A percentile compares a stretch with the other conserved stretches of the same genome.
Conservation (phyloP, 2,329 filamentous ascomycete genomes). For the Triangularia verruculosa region DNA sequence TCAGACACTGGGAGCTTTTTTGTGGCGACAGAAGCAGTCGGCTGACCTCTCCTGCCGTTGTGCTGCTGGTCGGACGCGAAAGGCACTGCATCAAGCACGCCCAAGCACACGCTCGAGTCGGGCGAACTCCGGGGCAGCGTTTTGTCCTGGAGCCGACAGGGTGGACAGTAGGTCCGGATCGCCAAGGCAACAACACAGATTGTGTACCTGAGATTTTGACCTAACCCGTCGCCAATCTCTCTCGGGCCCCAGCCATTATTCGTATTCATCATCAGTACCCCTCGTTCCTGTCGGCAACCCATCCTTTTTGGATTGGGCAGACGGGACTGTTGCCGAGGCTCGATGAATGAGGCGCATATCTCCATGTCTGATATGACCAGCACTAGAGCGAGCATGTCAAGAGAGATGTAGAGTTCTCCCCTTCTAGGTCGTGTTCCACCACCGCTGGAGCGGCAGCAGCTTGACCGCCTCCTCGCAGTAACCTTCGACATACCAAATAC, state of each 20-base stretch:
- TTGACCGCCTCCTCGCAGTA: not conserved
- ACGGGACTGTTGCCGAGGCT: not conserved
- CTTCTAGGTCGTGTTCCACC: not conserved
- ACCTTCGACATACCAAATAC: not conserved
- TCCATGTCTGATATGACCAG: not conserved
- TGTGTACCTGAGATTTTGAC: not conserved
- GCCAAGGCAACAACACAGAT: conserved; percentile 7
- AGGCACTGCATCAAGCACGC: too few species aligned
- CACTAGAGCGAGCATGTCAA: not conserved
- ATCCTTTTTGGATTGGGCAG: not conserved
- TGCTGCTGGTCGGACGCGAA: not conserved
- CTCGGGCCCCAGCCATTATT: not conserved
- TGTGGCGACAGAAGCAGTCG: not conserved
- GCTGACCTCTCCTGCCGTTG: not conserved
- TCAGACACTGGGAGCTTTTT: not conserved
- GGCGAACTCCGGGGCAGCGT: not conserved
- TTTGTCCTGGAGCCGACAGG: not conserved
- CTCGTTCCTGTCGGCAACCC: not conserved
- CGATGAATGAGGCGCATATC: not conserved
- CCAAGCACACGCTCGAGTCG: too few species aligned
- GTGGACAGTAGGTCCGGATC: conserved; percentile 10
- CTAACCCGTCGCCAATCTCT: not conserved
- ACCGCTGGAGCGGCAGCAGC: not conserved
- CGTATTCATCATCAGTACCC: not conserved
- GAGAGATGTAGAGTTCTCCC: not conserved